Percentiles rank a stretch among this genome's conserved stretches.
phyloP scores from a whole-genome alignment of 1,284 basidiomycete species.

The Ustilago lituana region DNA sequence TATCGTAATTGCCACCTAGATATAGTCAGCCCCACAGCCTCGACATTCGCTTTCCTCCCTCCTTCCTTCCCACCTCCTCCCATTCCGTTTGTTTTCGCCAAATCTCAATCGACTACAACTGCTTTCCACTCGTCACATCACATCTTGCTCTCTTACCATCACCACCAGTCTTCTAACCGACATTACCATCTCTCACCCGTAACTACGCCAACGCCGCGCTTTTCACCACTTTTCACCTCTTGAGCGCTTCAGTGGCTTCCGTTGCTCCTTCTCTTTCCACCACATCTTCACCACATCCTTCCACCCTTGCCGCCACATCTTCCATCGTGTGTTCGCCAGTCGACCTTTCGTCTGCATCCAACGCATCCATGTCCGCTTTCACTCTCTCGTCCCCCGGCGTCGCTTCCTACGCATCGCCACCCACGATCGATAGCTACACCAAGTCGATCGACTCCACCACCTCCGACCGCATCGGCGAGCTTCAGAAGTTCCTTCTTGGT shows the following conservation, averaged over 20 bases:
- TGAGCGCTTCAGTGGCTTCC: neutral
- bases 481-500: constrained; percentile 38
- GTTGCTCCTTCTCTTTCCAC: constrained; percentile 2
- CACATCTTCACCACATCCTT: neutral
- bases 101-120: neutral
- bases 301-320: too few relatives aligned
- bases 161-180: neutral
- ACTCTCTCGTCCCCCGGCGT: constrained; percentile 13
- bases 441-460: constrained; percentile 19
- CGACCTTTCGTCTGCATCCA: constrained; percentile 13
- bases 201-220: constrained; percentile 14
- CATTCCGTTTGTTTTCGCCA: too few relatives aligned
- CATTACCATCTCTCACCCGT: constrained; percentile 1
- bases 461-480: constrained; percentile 29
- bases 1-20: constrained; percentile 12
- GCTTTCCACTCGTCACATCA: neutral
- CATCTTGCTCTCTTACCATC: constrained; percentile 10
- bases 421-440: constrained; percentile 19
- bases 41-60: neutral
- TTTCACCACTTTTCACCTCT: neutral
- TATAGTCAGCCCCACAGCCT: constrained; percentile 17
- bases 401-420: constrained; percentile 17
- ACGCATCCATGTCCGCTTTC: constrained; percentile 30
- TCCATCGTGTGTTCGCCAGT: constrained; percentile 9
- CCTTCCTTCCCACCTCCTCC: constrained; percentile 5